phyloP scores from a whole-genome alignment of 2,329 filamentous ascomycete species.

The Microcera coccophila region DNA sequence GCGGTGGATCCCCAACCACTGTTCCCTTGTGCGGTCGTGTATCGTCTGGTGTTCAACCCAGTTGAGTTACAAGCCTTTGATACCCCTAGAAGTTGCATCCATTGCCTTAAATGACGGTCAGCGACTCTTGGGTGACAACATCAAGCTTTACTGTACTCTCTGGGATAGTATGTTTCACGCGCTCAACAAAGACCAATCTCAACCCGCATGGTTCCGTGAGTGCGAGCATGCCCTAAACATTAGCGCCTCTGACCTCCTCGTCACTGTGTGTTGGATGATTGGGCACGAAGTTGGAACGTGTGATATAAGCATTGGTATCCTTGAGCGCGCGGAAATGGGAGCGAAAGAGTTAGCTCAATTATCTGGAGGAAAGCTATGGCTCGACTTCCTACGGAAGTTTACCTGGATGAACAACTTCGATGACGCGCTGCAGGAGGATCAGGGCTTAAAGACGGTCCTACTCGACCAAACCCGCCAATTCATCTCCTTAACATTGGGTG shows the following conservation, averaged over 20 bases:
- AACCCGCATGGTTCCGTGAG: slow-evolving; percentile 18
- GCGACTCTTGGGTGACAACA: slow-evolving; percentile 20
- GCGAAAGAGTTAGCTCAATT: slow-evolving; percentile 9
- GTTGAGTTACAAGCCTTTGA: slow-evolving; percentile 8
- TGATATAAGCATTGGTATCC: slow-evolving; percentile 3
- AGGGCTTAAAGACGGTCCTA: slow-evolving; percentile 16
- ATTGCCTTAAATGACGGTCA: slow-evolving; percentile 9
- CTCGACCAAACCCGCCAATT: slow-evolving; percentile 16
- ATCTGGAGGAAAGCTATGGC: slow-evolving; percentile 15
- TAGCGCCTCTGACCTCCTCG: slow-evolving; percentile 24
- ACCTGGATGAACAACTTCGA: slow-evolving; percentile 23
- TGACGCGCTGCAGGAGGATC: slow-evolving; percentile 13
- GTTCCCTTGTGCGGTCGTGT: slow-evolving; percentile 14
- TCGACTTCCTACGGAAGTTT: slow-evolving; percentile 18
- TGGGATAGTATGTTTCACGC: slow-evolving; percentile 18
- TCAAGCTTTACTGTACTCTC: slow-evolving; percentile 23
- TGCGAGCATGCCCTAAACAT: slow-evolving; percentile 24
- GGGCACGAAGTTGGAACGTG: slow-evolving; percentile 7
- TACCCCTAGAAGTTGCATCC: slow-evolving; percentile 14
- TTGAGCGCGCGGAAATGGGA: slow-evolving; percentile 10
- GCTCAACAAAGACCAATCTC: slow-evolving; percentile 7
- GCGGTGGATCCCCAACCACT: slow-evolving; percentile 1
- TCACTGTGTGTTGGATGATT: slow-evolving; percentile 24
- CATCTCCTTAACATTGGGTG: slow-evolving; percentile 15
- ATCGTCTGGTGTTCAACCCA: slow-evolving; percentile 21